Evolutionary conservation across 768 basidiomycete genomes (phyloP), one percentile per base, ranked within the genome.

Genomic region (Trametes elegans): DNA sequence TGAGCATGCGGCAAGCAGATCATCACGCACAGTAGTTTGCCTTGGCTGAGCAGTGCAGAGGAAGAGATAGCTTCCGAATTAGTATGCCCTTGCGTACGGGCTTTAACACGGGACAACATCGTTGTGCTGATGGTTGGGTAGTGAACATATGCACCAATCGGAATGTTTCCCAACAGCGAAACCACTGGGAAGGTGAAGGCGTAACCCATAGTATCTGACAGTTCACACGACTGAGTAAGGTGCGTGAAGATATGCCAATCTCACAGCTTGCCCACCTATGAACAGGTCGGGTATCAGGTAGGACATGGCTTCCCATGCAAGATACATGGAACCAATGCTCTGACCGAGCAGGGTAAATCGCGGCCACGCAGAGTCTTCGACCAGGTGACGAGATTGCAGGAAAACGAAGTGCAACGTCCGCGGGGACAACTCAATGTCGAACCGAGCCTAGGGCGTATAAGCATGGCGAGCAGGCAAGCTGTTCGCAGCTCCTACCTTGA

Each of bases 131-230:
- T 96, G 7, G 91, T 97, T 1, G 97, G 97, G 66, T 97, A 99
- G 70, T 99, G 97, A 9, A 93, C 83, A 63, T 98, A 99, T 26
- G 93, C 89, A 8, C 89, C 93, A 21, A 96, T 79, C 2, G 90
- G 85, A 35, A 92, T 77, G 14, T 75, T 67, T 14, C 82, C 78
- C 2, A 96, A 64, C 47, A 83, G 70, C 0, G 80, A 71, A 7
- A 94, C 85, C 27, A 89, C 73, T 16, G 87, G 92, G 69, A 91
- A 93, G 2, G 93, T 92, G 66, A 98, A 98, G 0, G 94, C 93
- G 63, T 94, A 97, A 26, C 97, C 97, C 95, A 98, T 98, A 0
- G 94, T 93, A 68, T 99, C 96, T 97, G 62, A n/a, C n/a, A n/a
- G 2, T 39, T 41, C 2, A 14, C 13, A 39, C 45, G 11, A 36